phyloP scores from a whole-genome alignment of 2,329 filamentous ascomycete genomes.

The Neocatenulostroma microsporum region DNA sequence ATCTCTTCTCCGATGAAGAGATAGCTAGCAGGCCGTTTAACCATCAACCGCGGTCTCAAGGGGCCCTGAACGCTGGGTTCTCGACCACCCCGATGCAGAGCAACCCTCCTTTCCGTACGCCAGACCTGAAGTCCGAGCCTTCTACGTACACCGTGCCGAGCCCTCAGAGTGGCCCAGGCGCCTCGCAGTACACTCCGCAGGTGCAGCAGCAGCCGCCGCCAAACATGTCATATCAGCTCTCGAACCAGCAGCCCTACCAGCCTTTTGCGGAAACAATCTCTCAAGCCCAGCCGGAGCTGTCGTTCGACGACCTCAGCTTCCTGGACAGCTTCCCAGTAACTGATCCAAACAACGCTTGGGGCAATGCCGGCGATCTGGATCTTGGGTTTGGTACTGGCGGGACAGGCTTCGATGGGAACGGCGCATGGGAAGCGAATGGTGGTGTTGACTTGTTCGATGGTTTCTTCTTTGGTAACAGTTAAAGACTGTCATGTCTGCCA shows the following conservation, averaged over 20 bases:
- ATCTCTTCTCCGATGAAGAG: constrained; percentile 43
- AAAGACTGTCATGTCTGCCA: too few species aligned
- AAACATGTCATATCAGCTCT: constrained; percentile 13
- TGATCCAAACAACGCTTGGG: constrained; percentile 33
- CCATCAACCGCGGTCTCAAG: constrained; percentile 10
- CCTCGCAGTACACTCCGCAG: constrained; percentile 6
- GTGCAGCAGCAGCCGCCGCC: constrained; percentile 11
- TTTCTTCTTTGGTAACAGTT: constrained; percentile 61
- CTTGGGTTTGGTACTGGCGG: constrained; percentile 45
- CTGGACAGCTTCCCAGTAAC: constrained; percentile 43
- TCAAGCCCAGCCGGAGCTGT: constrained; percentile 16
- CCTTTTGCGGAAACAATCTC: constrained; percentile 10
- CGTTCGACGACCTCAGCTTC: constrained; percentile 47
- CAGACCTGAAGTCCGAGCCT: not conserved
- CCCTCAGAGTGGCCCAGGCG: constrained; percentile 2
- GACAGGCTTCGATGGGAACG: constrained; percentile 25
- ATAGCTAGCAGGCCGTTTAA: constrained; percentile 28
- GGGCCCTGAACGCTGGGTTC: constrained; percentile 8
- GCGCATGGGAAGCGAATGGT: constrained; percentile 46
- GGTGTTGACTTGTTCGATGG: constrained; percentile 54
- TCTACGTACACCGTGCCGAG: not conserved
- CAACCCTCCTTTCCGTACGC: not conserved
- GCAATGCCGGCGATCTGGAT: constrained; percentile 39
- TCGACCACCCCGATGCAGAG: not conserved
- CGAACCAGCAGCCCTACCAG: constrained; percentile 22